phyloP scores from a whole-genome alignment of 176 grass and related monocot species.

The Themeda triandra region DNA sequence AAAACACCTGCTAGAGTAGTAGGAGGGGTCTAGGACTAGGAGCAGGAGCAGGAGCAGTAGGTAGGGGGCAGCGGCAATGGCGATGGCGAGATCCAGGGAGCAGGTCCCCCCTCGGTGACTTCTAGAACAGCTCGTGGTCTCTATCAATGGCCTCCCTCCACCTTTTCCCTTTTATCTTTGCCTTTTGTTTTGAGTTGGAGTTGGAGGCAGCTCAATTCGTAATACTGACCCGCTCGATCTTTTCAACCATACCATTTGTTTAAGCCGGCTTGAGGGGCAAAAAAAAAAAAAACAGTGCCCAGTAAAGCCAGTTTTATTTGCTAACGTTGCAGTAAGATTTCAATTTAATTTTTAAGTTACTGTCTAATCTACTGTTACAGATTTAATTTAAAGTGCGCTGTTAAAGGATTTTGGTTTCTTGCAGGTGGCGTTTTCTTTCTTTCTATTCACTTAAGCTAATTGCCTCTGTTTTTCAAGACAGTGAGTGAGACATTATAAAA shows the following conservation, averaged over 20 bases:
- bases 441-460: neutral
- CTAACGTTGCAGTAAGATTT: neutral
- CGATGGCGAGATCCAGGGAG: slow-evolving; percentile 52
- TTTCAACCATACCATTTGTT: slow-evolving; percentile 34
- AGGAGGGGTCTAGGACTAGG: slow-evolving; percentile 11
- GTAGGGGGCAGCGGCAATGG: slow-evolving; percentile 38
- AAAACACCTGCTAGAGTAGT: neutral
- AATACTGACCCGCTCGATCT: slow-evolving; percentile 14
- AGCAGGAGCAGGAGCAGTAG: slow-evolving; percentile 25
- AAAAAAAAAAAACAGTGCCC: neutral
- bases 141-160: slow-evolving; percentile 39
- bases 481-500: neutral
- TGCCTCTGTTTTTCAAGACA: neutral
- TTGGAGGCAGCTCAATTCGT: slow-evolving; percentile 18
- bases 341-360: neutral
- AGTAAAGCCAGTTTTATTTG: neutral
- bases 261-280: neutral
- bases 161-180: neutral
- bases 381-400: neutral
- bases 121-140: slow-evolving; percentile 61
- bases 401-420: neutral
- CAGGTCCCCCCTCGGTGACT: slow-evolving; percentile 43
- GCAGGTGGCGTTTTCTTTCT: neutral
- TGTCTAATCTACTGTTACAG: neutral
- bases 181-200: slow-evolving; percentile 34